These are phyloP conservation scores for Flagelloscypha sp. DNA, from an alignment of 768 basidiomycete species.

Conservation along the genomic window DNA sequence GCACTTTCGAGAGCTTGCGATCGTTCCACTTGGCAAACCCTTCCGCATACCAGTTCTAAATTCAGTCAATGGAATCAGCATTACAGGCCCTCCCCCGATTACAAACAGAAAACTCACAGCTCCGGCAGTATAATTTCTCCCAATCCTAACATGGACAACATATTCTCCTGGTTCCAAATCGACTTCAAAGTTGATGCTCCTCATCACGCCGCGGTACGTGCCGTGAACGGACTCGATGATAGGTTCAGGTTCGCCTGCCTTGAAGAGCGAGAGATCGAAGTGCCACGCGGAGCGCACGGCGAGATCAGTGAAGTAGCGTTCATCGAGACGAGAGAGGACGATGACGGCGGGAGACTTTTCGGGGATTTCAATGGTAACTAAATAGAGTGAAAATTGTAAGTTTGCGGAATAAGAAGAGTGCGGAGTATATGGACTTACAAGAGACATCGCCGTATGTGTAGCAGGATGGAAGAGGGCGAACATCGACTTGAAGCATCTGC, in stretches of 20 bases:
- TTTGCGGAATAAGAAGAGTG: too few relatives aligned
- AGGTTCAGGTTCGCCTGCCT: slow-evolving; percentile 32
- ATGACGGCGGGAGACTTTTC: slow-evolving; percentile 34
- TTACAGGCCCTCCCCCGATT: too few relatives aligned
- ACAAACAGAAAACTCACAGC: too few relatives aligned
- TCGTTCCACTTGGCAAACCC: slow-evolving; percentile 26
- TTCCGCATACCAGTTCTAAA: too few relatives aligned
- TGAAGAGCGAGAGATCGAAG: slow-evolving; percentile 44
- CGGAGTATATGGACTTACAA: slow-evolving; percentile 40
- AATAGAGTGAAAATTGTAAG: too few relatives aligned
- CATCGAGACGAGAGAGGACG: slow-evolving; percentile 44
- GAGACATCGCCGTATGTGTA: slow-evolving; percentile 50
- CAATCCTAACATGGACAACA: slow-evolving; percentile 22
- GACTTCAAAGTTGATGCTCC: slow-evolving; percentile 25
- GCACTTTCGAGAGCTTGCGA: slow-evolving; percentile 22
- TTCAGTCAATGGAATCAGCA: too few relatives aligned
- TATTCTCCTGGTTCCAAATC: slow-evolving; percentile 22
- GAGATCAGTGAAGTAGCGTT: slow-evolving; percentile 41
- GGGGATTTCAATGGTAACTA: slow-evolving; percentile 40
- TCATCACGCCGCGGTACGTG: slow-evolving; percentile 26
- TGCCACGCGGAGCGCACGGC: slow-evolving; percentile 35
- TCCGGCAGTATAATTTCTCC: too few relatives aligned
- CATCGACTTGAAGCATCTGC: slow-evolving; percentile 17
- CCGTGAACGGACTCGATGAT: slow-evolving; percentile 29
- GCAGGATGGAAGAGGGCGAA: slow-evolving; percentile 27